Evolutionary conservation across 495 filamentous ascomycete genomes (phyloP), one percentile per base, ranked within the genome.

Genomic region (Podospora anserina): DNA sequence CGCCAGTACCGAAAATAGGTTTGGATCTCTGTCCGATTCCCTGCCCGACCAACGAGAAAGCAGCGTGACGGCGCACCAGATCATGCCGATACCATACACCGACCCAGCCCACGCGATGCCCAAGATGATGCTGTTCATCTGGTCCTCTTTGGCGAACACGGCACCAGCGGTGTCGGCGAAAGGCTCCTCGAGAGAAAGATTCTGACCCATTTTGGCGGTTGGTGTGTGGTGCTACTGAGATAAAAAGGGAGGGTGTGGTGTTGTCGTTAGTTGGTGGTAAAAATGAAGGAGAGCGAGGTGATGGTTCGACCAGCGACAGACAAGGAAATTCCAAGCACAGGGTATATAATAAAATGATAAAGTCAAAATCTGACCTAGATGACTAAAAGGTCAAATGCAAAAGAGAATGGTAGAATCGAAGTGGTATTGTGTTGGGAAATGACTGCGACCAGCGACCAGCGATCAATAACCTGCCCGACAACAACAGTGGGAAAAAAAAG

Each of bases 21-120:
- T 74, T 3, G 69, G 60, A 5, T 69, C 73, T 20, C 68, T 65
- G 27, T 79, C 77, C 11, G 70, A 71, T 54, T 76, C 54, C 11
- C 68, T 66, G 1, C 78, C 76, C 13, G 74, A 53, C 78, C 78
- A 80, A 2, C 78, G 74, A 60, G 66, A 65, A 44, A 80, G 62
- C 49, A 80, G 75, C 39, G 39, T 62, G 58, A 77, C 65, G 59
- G 76, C 75, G 69, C 70, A 74, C 55, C 66, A 77, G 70, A 80
- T 77, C 72, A 78, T 76, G 70, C 67, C 77, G 64, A 79, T 72
- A 70, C 65, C 76, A 69, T 80, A 80, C 63, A 73, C 20, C 28
- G 66, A 71, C 57, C 68, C 49, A 34, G 61, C 69, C 78, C 78
- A 80, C 55, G 57, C 11, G 54, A 76, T n/a, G 65, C 70, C 78